phyloP scores from a whole-genome alignment of 345 rosid species.

The Euphorbia tirucalli region DNA sequence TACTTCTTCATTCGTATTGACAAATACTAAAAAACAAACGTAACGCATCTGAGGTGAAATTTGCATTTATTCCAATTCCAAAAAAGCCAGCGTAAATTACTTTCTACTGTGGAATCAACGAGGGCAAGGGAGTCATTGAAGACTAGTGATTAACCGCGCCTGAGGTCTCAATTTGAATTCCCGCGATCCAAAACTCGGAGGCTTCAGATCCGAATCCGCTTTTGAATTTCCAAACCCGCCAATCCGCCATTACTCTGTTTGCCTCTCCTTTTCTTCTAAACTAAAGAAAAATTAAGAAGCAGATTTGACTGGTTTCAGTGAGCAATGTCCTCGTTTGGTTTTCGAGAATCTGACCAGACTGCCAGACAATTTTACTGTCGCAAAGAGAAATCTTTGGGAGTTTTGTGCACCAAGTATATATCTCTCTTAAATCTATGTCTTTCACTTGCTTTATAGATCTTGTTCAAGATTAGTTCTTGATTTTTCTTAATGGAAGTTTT shows the following conservation, averaged over 20 bases:
- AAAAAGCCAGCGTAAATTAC: not conserved
- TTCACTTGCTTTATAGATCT: conserved; percentile 9
- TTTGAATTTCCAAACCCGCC: conserved; percentile 40
- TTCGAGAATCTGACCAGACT: conserved; percentile 40
- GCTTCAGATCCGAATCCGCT: conserved; percentile 25
- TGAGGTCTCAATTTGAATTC: conserved; percentile 5
- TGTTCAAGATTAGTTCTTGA: not conserved
- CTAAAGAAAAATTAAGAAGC: not conserved
- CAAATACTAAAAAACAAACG: no score
- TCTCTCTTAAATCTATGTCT: not conserved
- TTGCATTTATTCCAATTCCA: not conserved
- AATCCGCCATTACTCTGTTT: not conserved
- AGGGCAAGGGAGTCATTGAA: not conserved
- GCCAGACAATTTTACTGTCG: conserved; percentile 51
- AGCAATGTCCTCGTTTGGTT: conserved; percentile 28
- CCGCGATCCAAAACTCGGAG: conserved; percentile 17
- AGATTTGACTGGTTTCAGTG: not conserved
- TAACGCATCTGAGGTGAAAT: no score
- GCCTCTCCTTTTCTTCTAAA: not conserved
- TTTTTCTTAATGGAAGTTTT: not conserved
- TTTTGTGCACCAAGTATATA: conserved; percentile 64
- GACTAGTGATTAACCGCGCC: not conserved
- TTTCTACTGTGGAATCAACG: not conserved
- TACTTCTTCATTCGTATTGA: no score
- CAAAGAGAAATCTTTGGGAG: conserved; percentile 77